Conservation (phyloP, 2,329 filamentous ascomycete genomes). For the Botryotinia globosa region DNA sequence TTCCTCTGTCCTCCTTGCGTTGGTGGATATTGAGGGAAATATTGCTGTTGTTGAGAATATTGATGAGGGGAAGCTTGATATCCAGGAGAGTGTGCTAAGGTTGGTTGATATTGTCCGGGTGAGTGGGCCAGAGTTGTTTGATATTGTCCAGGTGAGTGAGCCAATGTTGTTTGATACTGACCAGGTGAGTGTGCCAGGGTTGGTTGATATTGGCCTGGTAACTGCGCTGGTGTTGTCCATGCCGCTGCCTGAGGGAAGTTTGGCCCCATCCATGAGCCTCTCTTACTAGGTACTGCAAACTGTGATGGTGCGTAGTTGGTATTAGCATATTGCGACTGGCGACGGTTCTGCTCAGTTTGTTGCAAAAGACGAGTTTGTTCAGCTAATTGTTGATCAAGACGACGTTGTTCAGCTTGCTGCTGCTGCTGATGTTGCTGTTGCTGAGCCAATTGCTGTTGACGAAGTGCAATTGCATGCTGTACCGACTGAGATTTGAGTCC, state of each 20-base stretch:
- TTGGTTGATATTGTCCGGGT: constrained; percentile 8
- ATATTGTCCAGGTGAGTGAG: neutral
- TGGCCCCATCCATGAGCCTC: constrained; percentile 37
- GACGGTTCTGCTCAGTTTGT: constrained; percentile 25
- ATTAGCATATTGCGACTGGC: constrained; percentile 29
- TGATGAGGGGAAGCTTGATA: constrained; percentile 25
- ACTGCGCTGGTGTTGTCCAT: constrained; percentile 34
- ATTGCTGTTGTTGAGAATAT: constrained; percentile 25
- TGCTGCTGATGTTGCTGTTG: constrained; percentile 32
- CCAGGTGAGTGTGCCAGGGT: neutral
- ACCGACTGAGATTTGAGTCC: constrained; percentile 68
- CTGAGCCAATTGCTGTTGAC: constrained; percentile 52
- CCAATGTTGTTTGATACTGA: neutral
- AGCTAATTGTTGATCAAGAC: constrained; percentile 47
- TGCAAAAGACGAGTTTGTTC: constrained; percentile 54
- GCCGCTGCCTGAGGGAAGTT: constrained; percentile 40
- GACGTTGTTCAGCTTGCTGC: constrained; percentile 47
- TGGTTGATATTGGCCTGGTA: neutral
- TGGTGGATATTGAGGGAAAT: constrained; percentile 24
- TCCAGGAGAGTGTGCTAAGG: constrained; percentile 10
- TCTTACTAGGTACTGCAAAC: constrained; percentile 34
- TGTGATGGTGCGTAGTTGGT: constrained; percentile 32
- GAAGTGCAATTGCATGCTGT: constrained; percentile 68
- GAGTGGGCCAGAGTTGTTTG: constrained; percentile 4
- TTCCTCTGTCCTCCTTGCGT: constrained; percentile 26